These are phyloP conservation scores for Penicillium riverlandense DNA, from an alignment of 495 filamentous ascomycete species.

Conservation along the genomic window DNA sequence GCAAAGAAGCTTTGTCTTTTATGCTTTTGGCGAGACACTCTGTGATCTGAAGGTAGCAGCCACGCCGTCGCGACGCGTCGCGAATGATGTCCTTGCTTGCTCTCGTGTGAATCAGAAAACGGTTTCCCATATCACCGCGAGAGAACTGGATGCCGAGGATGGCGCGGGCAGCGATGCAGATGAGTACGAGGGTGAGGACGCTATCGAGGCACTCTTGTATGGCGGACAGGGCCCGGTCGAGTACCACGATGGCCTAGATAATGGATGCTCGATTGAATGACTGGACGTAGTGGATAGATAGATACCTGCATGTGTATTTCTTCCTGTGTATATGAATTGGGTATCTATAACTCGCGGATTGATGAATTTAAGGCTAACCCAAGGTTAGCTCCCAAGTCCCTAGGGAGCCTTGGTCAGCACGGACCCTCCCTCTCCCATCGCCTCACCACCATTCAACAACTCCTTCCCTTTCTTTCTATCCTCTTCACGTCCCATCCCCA, in stretches of 20 bases:
- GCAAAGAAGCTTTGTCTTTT: slow-evolving; percentile 45
- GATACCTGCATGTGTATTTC: background rate
- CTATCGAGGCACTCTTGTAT: slow-evolving; percentile 24
- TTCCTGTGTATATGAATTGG: background rate
- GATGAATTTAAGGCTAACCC: too few species aligned
- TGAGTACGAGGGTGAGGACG: slow-evolving; percentile 27
- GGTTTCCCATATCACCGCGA: slow-evolving; percentile 16
- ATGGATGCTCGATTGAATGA: background rate
- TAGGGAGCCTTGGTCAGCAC: too few species aligned
- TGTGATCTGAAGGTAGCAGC: slow-evolving; percentile 56
- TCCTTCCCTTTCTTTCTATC: too few species aligned
- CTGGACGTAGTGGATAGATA: too few species aligned
- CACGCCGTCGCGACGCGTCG: slow-evolving; percentile 16
- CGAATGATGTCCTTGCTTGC: slow-evolving; percentile 21
- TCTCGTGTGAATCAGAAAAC: slow-evolving; percentile 29
- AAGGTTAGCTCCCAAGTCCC: too few species aligned
- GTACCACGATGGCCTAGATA: slow-evolving; percentile 7
- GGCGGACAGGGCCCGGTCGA: slow-evolving; percentile 2
- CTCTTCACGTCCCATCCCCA: too few species aligned
- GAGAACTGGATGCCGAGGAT: slow-evolving; percentile 9
- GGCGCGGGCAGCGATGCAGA: slow-evolving; percentile 10
- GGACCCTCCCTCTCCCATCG: too few species aligned
- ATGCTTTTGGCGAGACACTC: slow-evolving; percentile 58
- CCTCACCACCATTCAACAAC: too few species aligned
- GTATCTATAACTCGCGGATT: too few species aligned